phyloP scores from a whole-genome alignment of 73 alveolate species.

The Tetrahymena elliotti region DNA sequence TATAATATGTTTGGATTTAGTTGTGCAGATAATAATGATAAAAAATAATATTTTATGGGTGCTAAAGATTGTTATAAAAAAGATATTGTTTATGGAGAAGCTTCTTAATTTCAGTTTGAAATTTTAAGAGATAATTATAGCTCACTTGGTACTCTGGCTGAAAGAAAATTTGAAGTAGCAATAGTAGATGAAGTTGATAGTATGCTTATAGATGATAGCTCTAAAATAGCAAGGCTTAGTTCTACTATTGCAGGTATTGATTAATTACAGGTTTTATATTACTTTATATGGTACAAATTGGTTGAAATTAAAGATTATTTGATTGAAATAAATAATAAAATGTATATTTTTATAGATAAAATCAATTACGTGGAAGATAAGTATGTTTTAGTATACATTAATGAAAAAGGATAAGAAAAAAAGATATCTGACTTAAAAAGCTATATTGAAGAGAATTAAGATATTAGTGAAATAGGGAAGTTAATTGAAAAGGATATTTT shows the following conservation, averaged over 20 bases:
- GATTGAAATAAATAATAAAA: not conserved
- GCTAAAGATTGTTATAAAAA: conserved; percentile 35
- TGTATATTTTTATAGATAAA: not conserved
- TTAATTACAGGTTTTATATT: not conserved
- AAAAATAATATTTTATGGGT: not conserved
- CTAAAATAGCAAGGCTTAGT: conserved; percentile 4
- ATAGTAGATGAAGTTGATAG: conserved; percentile 22
- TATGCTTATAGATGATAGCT: conserved; percentile 26
- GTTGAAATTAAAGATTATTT: not conserved
- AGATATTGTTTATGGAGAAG: conserved; percentile 27
- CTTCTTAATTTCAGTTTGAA: conserved; percentile 14
- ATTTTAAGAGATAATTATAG: conserved; percentile 14
- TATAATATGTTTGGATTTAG: conserved; percentile 43
- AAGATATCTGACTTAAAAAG: not conserved
- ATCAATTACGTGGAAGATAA: not conserved
- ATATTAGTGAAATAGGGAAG: not conserved
- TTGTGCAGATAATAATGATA: conserved; percentile 17
- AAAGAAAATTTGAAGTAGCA: not conserved
- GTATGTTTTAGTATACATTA: not conserved
- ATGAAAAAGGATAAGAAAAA: not conserved
- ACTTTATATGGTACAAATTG: not conserved
- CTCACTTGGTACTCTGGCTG: conserved; percentile 1
- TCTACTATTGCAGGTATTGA: not conserved
- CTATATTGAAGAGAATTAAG: not conserved
- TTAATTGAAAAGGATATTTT: not conserved